Evolutionary conservation across 306 rosid genomes (phyloP).

Genomic region (Argentina anserina): DNA sequence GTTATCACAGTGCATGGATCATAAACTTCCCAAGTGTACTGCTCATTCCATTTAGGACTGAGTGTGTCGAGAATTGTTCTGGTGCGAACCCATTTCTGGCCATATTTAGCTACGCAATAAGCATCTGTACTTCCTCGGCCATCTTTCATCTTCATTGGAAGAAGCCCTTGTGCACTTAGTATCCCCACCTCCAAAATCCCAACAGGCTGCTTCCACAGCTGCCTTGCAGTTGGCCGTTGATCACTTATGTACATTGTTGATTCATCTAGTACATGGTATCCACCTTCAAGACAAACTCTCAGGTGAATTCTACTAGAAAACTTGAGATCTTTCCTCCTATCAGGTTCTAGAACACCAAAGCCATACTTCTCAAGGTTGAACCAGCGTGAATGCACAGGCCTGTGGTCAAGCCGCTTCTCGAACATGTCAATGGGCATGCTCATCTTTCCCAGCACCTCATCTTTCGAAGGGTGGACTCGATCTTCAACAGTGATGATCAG

Average conservation of each 20-base stretch:
- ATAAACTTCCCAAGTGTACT: slow-evolving; percentile 92
- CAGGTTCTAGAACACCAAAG: slow-evolving; percentile 75
- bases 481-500: slow-evolving; percentile 66
- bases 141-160: slow-evolving; percentile 90
- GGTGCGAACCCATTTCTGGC: slow-evolving; percentile 95
- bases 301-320: slow-evolving; percentile 83
- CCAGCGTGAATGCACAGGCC: slow-evolving; percentile 87
- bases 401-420: slow-evolving; percentile 75
- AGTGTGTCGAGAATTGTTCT: slow-evolving; percentile 73
- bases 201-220: slow-evolving; percentile 83
- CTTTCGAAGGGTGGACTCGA: slow-evolving; percentile 62
- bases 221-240: slow-evolving; percentile 86
- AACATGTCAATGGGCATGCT: slow-evolving; percentile 58
- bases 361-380: slow-evolving; percentile 83
- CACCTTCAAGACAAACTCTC: slow-evolving; percentile 92
- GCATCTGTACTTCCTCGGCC: slow-evolving; percentile 75
- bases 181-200: slow-evolving; percentile 90
- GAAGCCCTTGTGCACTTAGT: slow-evolving; percentile 78
- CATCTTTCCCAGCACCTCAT: slow-evolving; percentile 75
- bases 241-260: slow-evolving; percentile 85
- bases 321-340: slow-evolving; percentile 80
- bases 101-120: slow-evolving; percentile 80
- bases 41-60: slow-evolving; percentile 92
- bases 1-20: slow-evolving; percentile 93
- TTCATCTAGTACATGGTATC: slow-evolving; percentile 93